Base-by-base conservation (phyloP, 345 rosid genomes). In the Linum trigynum region DNA sequence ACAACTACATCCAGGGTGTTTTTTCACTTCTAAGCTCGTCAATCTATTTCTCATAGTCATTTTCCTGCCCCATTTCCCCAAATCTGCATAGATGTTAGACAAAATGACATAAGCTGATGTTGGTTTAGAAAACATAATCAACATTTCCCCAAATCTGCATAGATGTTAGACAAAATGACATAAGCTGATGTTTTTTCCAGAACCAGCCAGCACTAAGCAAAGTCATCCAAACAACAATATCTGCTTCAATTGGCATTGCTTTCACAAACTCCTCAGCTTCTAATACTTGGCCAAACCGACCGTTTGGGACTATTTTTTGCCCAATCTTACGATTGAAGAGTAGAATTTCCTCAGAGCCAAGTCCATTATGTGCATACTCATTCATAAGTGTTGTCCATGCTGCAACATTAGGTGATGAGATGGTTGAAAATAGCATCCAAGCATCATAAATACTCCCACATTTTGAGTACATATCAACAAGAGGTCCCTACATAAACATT, bases 401-500 rank as follows among this genome's bases (percentile, higher is more conserved):
- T 17, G 84, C 84, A 55, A 84, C 84, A 72, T 80, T 80, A 15
- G 86, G 84, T 4, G 71, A 73, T 39, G 64, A 71, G 69, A 83
- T 84, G 78, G 76, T 65, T 14, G 66, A 50, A 38, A 82, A 80
- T 65, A 84, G 80, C 41, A 40, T 53, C 50, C 65, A 68, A 65
- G 91, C 89, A 75, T 84, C 81, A 48, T 14, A 32, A 5, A 86
- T 69, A 69, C 76, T 75, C 56, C 87, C 89, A 48, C 86, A 80
- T 57, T 77, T 78, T 55, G 86, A 80, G 78, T 86, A 86, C 91
- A 86, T 86, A 75, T 86, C 85, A 40, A 79, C 56, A 9, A 82
- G 84, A 56, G 83, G 87, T 79, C 50, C 79, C 91, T 4, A 79
- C 91, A 66, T 82, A 80, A 62, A 80, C 68, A 37, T 82, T 80